Conservation (phyloP, 1,139 yeast species). For the Geotrichum carabidarum region DNA sequence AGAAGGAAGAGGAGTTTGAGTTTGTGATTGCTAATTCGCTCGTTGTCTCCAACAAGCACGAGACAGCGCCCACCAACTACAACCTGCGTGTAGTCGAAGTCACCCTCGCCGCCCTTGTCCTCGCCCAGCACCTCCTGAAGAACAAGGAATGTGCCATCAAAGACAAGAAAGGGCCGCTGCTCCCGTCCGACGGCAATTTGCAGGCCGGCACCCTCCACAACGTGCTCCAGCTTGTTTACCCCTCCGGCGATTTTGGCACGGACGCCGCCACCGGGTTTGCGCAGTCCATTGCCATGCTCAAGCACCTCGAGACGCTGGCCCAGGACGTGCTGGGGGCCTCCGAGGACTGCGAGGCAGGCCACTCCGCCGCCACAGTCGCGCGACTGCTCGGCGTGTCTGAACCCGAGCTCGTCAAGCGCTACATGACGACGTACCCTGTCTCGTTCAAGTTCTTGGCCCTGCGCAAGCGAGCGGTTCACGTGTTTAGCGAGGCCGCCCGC, state of each 20-base stretch:
- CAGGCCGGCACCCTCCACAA: conserved; percentile 63
- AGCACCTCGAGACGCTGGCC: conserved; percentile 42
- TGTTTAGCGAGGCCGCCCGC: conserved; percentile 57
- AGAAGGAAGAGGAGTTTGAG: conserved; percentile 43
- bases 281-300: conserved; percentile 33
- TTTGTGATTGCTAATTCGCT: conserved; percentile 63
- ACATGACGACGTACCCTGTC: conserved; percentile 54
- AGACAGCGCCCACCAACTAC: conserved; percentile 65
- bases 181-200: conserved; percentile 52
- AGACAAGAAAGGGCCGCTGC: conserved; percentile 19
- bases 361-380: conserved; percentile 50
- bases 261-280: conserved; percentile 5
- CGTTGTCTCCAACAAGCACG: conserved; percentile 59
- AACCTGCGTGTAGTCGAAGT: conserved; percentile 45
- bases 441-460: conserved; percentile 52
- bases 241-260: conserved; percentile 11
- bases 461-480: conserved; percentile 59
- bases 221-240: conserved; percentile 45
- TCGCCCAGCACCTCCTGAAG: conserved; percentile 45
- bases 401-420: conserved; percentile 45
- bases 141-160: conserved; percentile 23
- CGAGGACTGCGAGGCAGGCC: conserved; percentile 41
- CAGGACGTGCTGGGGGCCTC: conserved; percentile 34
- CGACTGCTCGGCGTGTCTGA: conserved; percentile 41
- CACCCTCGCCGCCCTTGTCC: conserved; percentile 17